Evolutionary conservation across 1,284 basidiomycete genomes (phyloP), one percentile per base, ranked within the genome.

Genomic region (Tylopilus sp.): DNA sequence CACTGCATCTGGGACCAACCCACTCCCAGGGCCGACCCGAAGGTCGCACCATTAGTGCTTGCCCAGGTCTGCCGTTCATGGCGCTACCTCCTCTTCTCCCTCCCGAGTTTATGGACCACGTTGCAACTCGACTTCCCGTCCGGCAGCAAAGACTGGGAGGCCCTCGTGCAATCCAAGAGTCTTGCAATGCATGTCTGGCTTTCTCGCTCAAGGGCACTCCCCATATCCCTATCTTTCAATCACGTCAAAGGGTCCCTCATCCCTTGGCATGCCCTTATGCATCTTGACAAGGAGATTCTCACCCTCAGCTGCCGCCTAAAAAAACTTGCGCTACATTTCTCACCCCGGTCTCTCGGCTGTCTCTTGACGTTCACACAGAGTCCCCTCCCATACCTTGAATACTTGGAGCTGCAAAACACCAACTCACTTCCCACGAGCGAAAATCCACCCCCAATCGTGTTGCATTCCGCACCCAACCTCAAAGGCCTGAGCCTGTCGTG

Each of bases 281-380:
- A 51, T 41, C 62, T 69, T 2, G 67, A 69, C 35, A 64, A 54
- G 23, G 64, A 65, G 19, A 58, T 69, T 19, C 52, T 68, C 23
- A 45, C 60, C 15, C 56, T 65, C 39, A 13, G 48, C 12, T 47
- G 41, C 41, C 58, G 56, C 6, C 25, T 69, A 11, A 61, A 54
- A 48, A 25, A 51, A 0, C 54, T 69, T 3, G 18, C 52, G 34
- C 48, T 69, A 0, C 52, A 55, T 18, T 58, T 69, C 37, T 56
- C 64, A 0, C 19, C 65, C 9, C 54, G 51, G 12, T 65, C 67
- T 26, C 60, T 65, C 40, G 45, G 52, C 33, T 58, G 33, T 36
- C 56, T 69, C 6, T 47, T 63, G 38, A 68, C 67, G 0, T 66
- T 69, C 19, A 55, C 65, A 0, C 65, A 65, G 29, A 52, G 33